Evolutionary conservation across 148 eudicot genomes (phyloP), one percentile per base, ranked within the genome.

Genomic region (Chenopodium formosanum): DNA sequence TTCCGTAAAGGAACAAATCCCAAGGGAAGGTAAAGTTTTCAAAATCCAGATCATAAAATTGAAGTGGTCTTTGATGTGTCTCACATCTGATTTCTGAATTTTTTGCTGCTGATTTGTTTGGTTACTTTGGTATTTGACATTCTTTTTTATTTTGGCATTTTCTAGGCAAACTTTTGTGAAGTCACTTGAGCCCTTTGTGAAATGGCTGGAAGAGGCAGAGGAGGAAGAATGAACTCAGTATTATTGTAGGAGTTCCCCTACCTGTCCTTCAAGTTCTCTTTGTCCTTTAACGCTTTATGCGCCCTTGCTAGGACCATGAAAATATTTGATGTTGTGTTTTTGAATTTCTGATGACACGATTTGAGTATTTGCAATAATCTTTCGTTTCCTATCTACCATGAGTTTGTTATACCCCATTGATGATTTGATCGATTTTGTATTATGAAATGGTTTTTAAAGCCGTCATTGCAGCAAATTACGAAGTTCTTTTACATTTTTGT

Each of bases 131-230:
- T 74, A 19, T 56, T 56, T 56, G 72, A 79, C 20, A 7, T n/a
- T 71, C 5, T 23, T 63, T 56, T 58, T 50, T 77, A n/a, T 19
- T 83, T 74, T 62, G 7, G 53, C 37, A 53, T 52, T 77, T 10
- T 79, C 37, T 87, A 95, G 98, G 91, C 98, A 95, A 87, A 88
- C 87, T 29, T 95, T 93, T 81, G 95, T 92, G 83, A 95, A 95
- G 86, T 87, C 97, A 0, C 85, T 95, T 75, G 98, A 95, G 89
- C 94, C 97, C 6, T 95, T 95, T 83, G 97, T 94, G 75, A 95
- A 89, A 84, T 95, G 99, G 98, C 90, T 93, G 70, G 99, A 93
- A 81, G 99, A 95, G 90, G 99, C 99, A 9, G 97, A 93, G 84
- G 99, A 95, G 81, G 99, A 95, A 87, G 97, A 95, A 22, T 91